These are phyloP conservation scores for Spongispora temasekensis DNA, from an alignment of 1,284 basidiomycete genomes.

Conservation along the genomic window DNA sequence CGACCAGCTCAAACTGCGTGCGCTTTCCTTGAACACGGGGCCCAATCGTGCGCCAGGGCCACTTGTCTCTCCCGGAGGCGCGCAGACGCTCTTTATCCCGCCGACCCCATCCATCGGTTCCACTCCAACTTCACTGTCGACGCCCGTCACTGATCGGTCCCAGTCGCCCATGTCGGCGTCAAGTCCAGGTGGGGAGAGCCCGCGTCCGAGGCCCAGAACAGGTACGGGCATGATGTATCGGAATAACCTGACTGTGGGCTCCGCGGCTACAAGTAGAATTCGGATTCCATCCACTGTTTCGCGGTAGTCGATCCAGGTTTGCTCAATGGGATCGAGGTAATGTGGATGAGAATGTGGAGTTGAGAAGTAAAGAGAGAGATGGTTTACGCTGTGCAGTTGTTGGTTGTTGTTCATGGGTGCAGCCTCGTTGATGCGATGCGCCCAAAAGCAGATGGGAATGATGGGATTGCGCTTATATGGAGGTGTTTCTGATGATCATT, in stretches of 20 bases:
- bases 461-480: conserved; percentile 7
- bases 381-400: conserved; percentile 2
- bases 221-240: conserved; percentile 72
- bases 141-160: conserved; percentile 13
- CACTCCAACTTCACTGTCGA: conserved; percentile 15
- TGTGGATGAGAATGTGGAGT: conserved; percentile 1
- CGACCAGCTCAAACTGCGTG: conserved; percentile 37
- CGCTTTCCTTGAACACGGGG: conserved; percentile 18
- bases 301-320: conserved; percentile 12
- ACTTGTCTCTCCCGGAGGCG: conserved; percentile 15
- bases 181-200: conserved; percentile 29
- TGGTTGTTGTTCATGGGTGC: conserved; percentile 13
- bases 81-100: conserved; percentile 37
- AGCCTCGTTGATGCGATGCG: conserved; percentile 4
- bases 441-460: conserved; percentile 9
- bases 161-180: conserved; percentile 29
- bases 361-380: conserved; percentile 1
- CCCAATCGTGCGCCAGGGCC: conserved; percentile 7
- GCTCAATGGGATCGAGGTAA: neutral
- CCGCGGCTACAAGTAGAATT: conserved; percentile 20
- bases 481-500: conserved; percentile 11
- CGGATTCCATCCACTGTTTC: conserved; percentile 23
- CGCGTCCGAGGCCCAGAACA: conserved; percentile 56
- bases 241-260: conserved; percentile 29
- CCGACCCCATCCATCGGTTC: conserved; percentile 13